phyloP scores from a whole-genome alignment of 2,329 filamentous ascomycete genomes.

The Cryphonectria japonica region DNA sequence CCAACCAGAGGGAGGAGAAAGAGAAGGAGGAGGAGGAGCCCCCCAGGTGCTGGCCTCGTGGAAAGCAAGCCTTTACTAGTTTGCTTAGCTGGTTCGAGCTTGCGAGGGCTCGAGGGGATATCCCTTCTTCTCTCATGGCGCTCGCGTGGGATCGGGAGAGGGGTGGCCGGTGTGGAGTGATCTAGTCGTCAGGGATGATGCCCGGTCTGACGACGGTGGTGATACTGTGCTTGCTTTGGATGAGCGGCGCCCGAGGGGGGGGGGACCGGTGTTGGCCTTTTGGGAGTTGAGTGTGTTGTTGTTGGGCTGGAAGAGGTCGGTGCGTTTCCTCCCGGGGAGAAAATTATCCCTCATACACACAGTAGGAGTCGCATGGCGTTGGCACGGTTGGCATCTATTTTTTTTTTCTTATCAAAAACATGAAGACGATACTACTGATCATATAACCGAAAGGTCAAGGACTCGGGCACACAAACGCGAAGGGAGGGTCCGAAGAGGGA shows the following conservation, averaged over 20 bases:
- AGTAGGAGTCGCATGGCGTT: too few relatives aligned
- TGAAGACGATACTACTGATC: neutral
- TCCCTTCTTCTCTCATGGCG: neutral
- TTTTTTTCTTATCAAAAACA: too few relatives aligned
- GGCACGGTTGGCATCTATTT: too few relatives aligned
- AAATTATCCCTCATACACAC: too few relatives aligned
- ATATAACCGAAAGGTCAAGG: neutral
- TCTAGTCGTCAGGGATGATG: constrained; percentile 13
- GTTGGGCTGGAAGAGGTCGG: neutral
- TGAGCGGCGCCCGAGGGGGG: too few relatives aligned
- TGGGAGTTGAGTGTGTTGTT: neutral
- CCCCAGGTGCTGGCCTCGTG: too few relatives aligned
- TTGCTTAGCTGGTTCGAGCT: too few relatives aligned
- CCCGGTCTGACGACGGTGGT: neutral
- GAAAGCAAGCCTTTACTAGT: too few relatives aligned
- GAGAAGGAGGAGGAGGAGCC: too few relatives aligned
- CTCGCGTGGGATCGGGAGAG: neutral
- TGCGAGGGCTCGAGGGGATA: neutral
- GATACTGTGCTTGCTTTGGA: neutral
- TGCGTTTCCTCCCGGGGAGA: too few relatives aligned
- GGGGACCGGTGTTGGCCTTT: too few relatives aligned
- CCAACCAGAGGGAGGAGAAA: too few relatives aligned
- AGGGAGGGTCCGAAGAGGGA: neutral
- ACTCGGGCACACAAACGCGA: neutral
- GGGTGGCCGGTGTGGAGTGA: neutral